Conservation (phyloP, 345 rosid genomes). For the Reutealis trisperma region DNA sequence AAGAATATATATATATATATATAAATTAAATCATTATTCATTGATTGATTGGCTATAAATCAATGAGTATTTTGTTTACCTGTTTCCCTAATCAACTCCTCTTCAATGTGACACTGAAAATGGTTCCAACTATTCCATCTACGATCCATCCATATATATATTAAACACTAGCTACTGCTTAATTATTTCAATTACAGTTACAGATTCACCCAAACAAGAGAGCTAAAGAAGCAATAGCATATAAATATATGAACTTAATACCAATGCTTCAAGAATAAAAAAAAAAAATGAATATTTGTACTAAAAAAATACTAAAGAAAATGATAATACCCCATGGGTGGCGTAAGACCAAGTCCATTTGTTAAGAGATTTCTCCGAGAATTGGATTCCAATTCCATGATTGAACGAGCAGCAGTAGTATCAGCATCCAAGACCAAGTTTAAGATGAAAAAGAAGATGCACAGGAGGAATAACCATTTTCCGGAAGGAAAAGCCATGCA, state of each 20-base stretch:
- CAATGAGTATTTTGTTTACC: constrained; percentile 24
- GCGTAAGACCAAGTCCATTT: constrained; percentile 47
- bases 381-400: background rate
- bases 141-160: background rate
- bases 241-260: too few species aligned
- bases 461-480: background rate
- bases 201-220: too few species aligned
- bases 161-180: background rate
- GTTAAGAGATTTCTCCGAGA: constrained; percentile 12
- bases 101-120: constrained; percentile 46
- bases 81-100: constrained; percentile 47
- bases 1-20: background rate
- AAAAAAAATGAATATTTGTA: too few species aligned
- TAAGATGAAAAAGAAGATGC: background rate
- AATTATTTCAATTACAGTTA: too few species aligned
- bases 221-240: too few species aligned
- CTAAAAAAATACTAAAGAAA: too few species aligned
- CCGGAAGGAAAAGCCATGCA: background rate
- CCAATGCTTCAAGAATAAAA: too few species aligned
- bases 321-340: constrained; percentile 46
- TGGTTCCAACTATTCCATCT: constrained; percentile 74
- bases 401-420: background rate
- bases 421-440: background rate
- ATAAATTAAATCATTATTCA: background rate
- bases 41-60: too few species aligned